Evolutionary conservation across 139 green algal species (phyloP), one percentile per base, ranked within the genome.

Genomic region (Zygnema cylindricum): DNA sequence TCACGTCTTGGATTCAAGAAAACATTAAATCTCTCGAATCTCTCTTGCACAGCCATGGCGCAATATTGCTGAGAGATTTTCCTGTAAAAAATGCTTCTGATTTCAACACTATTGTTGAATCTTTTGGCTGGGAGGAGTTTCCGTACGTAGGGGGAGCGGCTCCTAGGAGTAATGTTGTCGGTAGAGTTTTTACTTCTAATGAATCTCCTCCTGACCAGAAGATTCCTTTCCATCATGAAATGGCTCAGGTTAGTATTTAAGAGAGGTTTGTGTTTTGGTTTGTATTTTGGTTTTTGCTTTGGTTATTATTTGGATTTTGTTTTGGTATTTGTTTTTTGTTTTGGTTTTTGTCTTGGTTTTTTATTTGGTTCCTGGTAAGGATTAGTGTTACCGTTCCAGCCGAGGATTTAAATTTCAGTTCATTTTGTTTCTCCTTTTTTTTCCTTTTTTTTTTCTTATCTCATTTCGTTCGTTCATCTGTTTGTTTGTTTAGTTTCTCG

Each of bases 161-260:
- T 2, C 76, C 76, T 3, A 81, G 86, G 35, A 90, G 43, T 21
- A 86, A 86, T 41, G 76, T 90, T 21, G 35, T 57, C 32, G 76
- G 76, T 22, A 7, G 87, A 2, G 87, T 91, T 40, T 85, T 91
- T n/a, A 91, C 87, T 21, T 39, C 57, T n/a, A 91, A 91, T 39
- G 87, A 91, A 32, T 84, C 78, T n/a, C 87, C 87, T 11, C 79
- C 87, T 2, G 87, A 88, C 55, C 78, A 88, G 57, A 77, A 77
- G 25, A 91, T 91, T 16, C 87, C 87, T 0, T 91, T 91, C 0
- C 87, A 91, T 40, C 87, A 91, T 39, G 87, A 91, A 69, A 91
- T 91, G 87, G 87, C 87, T 1, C 87, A 91, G 87, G 87, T 91
- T 43, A 23, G 82, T 3, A 21, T 25, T 54, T n/a, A n/a, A n/a